Evolutionary conservation across 192 early-diverging fungal species (phyloP), one percentile per base, ranked within the genome.

Genomic region (Spizellomyces punctatus): DNA sequence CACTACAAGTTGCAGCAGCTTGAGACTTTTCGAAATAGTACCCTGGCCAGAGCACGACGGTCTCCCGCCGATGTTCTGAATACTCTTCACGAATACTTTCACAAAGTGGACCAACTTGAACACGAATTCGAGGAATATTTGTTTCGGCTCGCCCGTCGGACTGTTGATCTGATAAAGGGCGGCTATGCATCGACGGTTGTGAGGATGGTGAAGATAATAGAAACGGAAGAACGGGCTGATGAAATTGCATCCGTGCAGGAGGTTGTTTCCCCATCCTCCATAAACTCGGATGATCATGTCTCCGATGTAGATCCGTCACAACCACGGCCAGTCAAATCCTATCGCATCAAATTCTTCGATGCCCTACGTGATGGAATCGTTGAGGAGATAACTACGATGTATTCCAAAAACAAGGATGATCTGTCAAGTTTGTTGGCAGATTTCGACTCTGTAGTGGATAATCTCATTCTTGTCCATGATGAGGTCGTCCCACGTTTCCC

Each of bases 181-280:
- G 86, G 83, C 16, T 84, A 92, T 46, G 81, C 84, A 0, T 83
- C 91, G 1, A 81, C 79, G 7, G 85, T 99, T n/a, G 91, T 99
- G 7, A 86, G 91, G 52, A 64, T 99, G 45, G 90, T 94, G 69
- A 99, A 99, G 69, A 90, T 98, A 27, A 91, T 99, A 59, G 98
- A 99, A 77, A 79, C 78, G 14, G 98, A 99, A 75, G 98, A 99
- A 77, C 78, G 80, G 8, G 90, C 91, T 2, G 98, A 99, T 81
- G 91, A 94, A 71, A 79, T 91, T 47, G 87, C 87, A 0, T 71
- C 77, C 16, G 16, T 83, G 19, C 73, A 76, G 27, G 86, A 88
- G 66, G 72, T 66, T 1, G 64, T 55, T 1, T 19, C 63, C 5
- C 62, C 65, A 8, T 63, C 59, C n/a, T 64, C 74, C 6, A 21